Percentiles rank a stretch among this genome's conserved stretches.
Conservation (phyloP, 257 asterid genomes). For the Salvia miltiorrhiza region DNA sequence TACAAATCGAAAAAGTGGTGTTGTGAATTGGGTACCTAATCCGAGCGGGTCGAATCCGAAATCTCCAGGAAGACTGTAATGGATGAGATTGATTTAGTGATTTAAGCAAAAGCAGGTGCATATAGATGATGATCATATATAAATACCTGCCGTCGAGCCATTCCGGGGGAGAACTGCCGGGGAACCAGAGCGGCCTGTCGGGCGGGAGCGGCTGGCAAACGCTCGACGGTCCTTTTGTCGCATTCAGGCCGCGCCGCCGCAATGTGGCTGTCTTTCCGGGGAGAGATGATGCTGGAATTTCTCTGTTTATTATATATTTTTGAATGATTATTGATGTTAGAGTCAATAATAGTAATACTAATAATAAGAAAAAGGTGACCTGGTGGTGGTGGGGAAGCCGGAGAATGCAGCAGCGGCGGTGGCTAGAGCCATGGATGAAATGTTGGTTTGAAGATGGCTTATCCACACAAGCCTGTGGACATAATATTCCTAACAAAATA, state of each 20-base stretch:
- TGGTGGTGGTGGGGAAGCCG: constrained; percentile 33
- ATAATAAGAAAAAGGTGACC: constrained; percentile 16
- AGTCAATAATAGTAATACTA: neutral
- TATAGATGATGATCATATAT: too few relatives aligned
- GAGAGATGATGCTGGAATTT: constrained; percentile 4
- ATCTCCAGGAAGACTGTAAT: constrained; percentile 80
- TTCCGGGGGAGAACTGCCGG: constrained; percentile 81
- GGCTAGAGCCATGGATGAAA: constrained; percentile 54
- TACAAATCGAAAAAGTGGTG: too few relatives aligned
- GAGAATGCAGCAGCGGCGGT: constrained; percentile 48
- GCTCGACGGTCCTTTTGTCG: constrained; percentile 72
- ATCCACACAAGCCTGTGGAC: too few relatives aligned
- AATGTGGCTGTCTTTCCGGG: constrained; percentile 23
- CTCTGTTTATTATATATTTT: constrained; percentile 14
- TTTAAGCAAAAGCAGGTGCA: too few relatives aligned
- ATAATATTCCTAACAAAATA: neutral
- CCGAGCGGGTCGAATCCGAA: constrained; percentile 90
- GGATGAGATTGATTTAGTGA: neutral
- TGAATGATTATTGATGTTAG: neutral
- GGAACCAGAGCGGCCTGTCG: constrained; percentile 90
- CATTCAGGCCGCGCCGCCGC: constrained; percentile 31
- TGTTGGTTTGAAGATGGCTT: neutral
- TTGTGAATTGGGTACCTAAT: constrained; percentile 47
- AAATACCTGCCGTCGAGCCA: constrained; percentile 88
- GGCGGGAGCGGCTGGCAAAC: constrained; percentile 86